These are phyloP conservation scores for Acmispon strigosus DNA, from an alignment of 306 rosid genomes.

Conservation along the genomic window DNA sequence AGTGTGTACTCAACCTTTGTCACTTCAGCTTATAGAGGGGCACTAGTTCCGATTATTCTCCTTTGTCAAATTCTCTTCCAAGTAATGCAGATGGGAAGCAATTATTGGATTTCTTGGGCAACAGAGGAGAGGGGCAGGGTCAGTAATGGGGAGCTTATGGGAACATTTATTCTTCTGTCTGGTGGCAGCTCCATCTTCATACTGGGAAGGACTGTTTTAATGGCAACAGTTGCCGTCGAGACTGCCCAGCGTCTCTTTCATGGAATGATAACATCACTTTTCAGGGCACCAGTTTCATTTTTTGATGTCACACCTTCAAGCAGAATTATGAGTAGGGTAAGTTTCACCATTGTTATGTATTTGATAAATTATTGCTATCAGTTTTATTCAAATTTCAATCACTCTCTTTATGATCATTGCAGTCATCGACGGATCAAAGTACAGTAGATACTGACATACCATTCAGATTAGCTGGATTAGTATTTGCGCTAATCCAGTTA, in stretches of 20 bases:
- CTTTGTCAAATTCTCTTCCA: conserved; percentile 80
- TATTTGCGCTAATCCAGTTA: conserved; percentile 77
- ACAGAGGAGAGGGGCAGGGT: conserved; percentile 49
- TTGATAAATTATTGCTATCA: not conserved
- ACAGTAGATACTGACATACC: conserved; percentile 80
- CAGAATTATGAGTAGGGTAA: conserved; percentile 74
- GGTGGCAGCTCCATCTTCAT: conserved; percentile 85
- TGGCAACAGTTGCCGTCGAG: conserved; percentile 66
- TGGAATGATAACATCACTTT: conserved; percentile 69
- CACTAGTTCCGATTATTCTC: conserved; percentile 78
- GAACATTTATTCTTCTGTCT: conserved; percentile 55
- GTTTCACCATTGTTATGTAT: conserved; percentile 18
- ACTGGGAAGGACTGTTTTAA: conserved; percentile 72
- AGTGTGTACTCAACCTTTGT: conserved; percentile 78
- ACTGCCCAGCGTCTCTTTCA: conserved; percentile 72
- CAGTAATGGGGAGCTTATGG: conserved; percentile 40
- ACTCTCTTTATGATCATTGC: conserved; percentile 18
- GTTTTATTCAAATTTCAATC: not conserved
- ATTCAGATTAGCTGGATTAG: conserved; percentile 80
- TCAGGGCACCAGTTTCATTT: conserved; percentile 77
- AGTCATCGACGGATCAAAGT: conserved; percentile 90
- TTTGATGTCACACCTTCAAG: conserved; percentile 87
- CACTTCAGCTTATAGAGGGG: conserved; percentile 68
- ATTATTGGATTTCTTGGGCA: conserved; percentile 97
- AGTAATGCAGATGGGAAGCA: conserved; percentile 82